phyloP scores from a whole-genome alignment of 2,329 filamentous ascomycete genomes.

The Tympanopsis confertula region DNA sequence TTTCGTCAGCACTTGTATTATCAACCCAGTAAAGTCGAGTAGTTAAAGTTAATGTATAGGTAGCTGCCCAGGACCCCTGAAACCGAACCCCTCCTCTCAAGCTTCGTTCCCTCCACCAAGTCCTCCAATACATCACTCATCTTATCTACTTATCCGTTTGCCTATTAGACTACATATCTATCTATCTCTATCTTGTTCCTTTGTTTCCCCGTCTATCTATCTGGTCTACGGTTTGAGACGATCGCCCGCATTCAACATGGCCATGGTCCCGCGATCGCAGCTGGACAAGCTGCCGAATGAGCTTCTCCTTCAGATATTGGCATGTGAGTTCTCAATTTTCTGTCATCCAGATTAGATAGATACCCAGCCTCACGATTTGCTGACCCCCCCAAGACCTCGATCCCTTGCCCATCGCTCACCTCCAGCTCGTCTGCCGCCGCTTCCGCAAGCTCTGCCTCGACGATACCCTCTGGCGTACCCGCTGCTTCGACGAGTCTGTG shows the following conservation, averaged over 20 bases:
- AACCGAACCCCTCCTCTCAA: too few relatives aligned
- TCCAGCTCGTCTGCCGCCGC: slow-evolving; percentile 59
- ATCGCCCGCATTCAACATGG: background rate
- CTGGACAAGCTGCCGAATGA: slow-evolving; percentile 50
- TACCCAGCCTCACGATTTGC: slow-evolving; percentile 2
- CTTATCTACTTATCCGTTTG: too few relatives aligned
- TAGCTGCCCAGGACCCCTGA: too few relatives aligned
- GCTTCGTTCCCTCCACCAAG: too few relatives aligned
- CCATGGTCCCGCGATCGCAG: slow-evolving; percentile 10
- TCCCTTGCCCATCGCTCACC: slow-evolving; percentile 48
- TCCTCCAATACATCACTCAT: too few relatives aligned
- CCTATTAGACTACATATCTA: too few relatives aligned
- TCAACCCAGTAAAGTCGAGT: too few relatives aligned
- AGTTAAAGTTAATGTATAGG: too few relatives aligned
- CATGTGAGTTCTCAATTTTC: slow-evolving; percentile 32
- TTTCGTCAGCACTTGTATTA: too few relatives aligned
- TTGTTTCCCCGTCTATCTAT: too few relatives aligned
- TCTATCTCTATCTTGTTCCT: too few relatives aligned
- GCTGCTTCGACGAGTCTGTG: slow-evolving; percentile 61
- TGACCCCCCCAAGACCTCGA: slow-evolving; percentile 38
- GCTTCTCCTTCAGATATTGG: slow-evolving; percentile 50
- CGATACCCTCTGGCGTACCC: slow-evolving; percentile 62
- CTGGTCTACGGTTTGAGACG: too few relatives aligned
- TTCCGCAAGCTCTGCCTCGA: slow-evolving; percentile 62
- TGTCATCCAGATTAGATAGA: slow-evolving; percentile 10